These are phyloP conservation scores for Leccinum subrobustum DNA, from an alignment of 1,284 basidiomycete species.

Conservation along the genomic window DNA sequence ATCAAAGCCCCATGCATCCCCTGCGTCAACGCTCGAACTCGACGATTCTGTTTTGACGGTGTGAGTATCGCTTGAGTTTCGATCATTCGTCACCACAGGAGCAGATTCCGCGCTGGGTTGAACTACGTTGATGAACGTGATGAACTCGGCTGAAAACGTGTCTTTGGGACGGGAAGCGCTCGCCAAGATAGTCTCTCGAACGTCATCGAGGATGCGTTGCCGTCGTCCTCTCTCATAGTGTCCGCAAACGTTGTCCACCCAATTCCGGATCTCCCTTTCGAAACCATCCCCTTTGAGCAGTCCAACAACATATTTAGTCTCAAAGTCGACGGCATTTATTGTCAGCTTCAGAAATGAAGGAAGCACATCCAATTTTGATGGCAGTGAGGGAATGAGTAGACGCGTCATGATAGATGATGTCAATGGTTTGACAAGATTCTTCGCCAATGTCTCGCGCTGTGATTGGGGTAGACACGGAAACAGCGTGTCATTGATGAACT, in stretches of 20 bases:
- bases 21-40: too few species aligned
- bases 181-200: constrained; percentile 49
- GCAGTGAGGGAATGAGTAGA: constrained; percentile 65
- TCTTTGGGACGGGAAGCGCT: constrained; percentile 24
- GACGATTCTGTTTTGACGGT: constrained; percentile 16
- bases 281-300: constrained; percentile 48
- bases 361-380: constrained; percentile 56
- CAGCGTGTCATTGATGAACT: constrained; percentile 56
- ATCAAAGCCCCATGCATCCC: constrained; percentile 58
- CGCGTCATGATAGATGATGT: constrained; percentile 59
- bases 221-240: constrained; percentile 77
- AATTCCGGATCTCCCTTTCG: constrained; percentile 55
- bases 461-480: constrained; percentile 54
- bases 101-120: neutral
- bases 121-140: constrained; percentile 6
- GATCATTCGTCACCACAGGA: constrained; percentile 1
- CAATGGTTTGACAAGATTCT: constrained; percentile 57
- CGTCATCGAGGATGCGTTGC: constrained; percentile 56
- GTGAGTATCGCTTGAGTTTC: constrained; percentile 12
- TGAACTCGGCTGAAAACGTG: constrained; percentile 39
- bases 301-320: constrained; percentile 51
- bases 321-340: constrained; percentile 57
- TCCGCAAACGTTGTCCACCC: constrained; percentile 59
- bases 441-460: constrained; percentile 44
- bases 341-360: constrained; percentile 60